Percentiles rank a stretch among this genome's conserved stretches.
phyloP scores from a whole-genome alignment of 2,329 filamentous ascomycete species.

The Lomentospora prolificans region DNA sequence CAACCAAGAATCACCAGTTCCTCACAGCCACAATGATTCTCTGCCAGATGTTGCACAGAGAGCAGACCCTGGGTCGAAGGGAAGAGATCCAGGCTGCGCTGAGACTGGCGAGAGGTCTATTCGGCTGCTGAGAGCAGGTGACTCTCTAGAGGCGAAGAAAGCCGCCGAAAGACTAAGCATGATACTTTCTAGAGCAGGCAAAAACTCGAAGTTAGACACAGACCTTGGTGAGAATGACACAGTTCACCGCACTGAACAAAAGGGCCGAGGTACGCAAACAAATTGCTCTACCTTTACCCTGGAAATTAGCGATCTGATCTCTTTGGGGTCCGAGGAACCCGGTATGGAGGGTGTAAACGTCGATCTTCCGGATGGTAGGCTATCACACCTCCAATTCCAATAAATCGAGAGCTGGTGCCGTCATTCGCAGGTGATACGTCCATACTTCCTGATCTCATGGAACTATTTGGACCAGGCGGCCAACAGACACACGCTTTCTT shows the following conservation, averaged over 20 bases:
- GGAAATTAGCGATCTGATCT: too few species aligned
- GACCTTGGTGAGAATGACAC: not conserved
- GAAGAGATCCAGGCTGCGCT: not conserved
- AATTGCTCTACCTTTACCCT: too few species aligned
- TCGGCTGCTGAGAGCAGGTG: not conserved
- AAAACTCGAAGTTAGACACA: not conserved
- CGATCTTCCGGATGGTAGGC: not conserved
- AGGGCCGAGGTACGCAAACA: too few species aligned
- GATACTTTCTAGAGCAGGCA: not conserved
- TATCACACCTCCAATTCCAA: not conserved
- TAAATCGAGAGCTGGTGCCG: not conserved
- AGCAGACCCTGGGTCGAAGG: not conserved
- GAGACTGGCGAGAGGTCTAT: not conserved
- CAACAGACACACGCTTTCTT: too few species aligned
- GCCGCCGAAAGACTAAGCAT: not conserved
- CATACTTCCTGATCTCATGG: not conserved
- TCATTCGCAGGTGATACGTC: not conserved
- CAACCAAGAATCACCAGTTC: slow-evolving; percentile 17
- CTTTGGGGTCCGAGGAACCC: too few species aligned
- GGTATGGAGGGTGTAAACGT: too few species aligned
- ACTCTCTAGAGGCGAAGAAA: not conserved
- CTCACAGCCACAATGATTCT: slow-evolving; percentile 17
- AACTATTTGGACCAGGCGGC: not conserved
- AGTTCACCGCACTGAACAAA: not conserved
- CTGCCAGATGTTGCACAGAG: slow-evolving; percentile 10